phyloP scores from a whole-genome alignment of 169 alveolate genomes.

The Cystoisospora suis region DNA sequence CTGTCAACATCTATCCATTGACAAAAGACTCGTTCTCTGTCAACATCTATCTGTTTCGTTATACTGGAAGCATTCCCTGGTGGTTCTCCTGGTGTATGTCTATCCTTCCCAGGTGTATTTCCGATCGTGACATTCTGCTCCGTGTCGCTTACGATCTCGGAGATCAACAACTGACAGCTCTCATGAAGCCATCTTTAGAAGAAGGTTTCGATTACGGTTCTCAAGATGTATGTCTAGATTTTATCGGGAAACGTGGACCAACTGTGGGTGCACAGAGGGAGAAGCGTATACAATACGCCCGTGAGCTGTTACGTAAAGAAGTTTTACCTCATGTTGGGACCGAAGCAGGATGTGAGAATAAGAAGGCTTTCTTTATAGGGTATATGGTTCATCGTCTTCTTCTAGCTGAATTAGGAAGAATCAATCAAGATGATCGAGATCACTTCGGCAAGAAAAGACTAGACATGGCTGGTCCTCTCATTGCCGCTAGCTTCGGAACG shows the following conservation, averaged over 20 bases:
- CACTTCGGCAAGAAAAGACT: slow-evolving; percentile 99
- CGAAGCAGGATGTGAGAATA: slow-evolving; percentile 89
- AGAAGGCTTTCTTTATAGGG: slow-evolving; percentile 98
- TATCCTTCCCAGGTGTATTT: slow-evolving; percentile 90
- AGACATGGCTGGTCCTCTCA: slow-evolving; percentile 98
- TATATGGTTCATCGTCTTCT: slow-evolving; percentile 97
- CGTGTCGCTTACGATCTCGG: slow-evolving; percentile 92
- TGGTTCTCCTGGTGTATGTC: too few relatives aligned
- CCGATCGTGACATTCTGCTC: slow-evolving; percentile 87
- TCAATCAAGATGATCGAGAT: slow-evolving; percentile 99
- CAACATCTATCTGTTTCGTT: slow-evolving; percentile 97
- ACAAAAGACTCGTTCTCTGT: too few relatives aligned
- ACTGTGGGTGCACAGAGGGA: slow-evolving; percentile 91
- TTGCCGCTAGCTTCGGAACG: slow-evolving; percentile 96
- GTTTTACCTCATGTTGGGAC: slow-evolving; percentile 99
- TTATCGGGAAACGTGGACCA: slow-evolving; percentile 96
- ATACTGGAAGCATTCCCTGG: slow-evolving; percentile 84
- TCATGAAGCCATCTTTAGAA: slow-evolving; percentile 93
- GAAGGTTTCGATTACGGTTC: slow-evolving; percentile 93
- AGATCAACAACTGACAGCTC: slow-evolving; percentile 95
- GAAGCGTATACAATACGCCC: slow-evolving; percentile 93
- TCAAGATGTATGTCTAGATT: slow-evolving; percentile 92
- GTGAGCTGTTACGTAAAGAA: slow-evolving; percentile 93
- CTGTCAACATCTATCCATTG: too few relatives aligned
- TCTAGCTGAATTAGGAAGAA: slow-evolving; percentile 96